Evolutionary conservation across 176 grass and related monocot genomes (phyloP).

Genomic region (Phoenix dactylifera): DNA sequence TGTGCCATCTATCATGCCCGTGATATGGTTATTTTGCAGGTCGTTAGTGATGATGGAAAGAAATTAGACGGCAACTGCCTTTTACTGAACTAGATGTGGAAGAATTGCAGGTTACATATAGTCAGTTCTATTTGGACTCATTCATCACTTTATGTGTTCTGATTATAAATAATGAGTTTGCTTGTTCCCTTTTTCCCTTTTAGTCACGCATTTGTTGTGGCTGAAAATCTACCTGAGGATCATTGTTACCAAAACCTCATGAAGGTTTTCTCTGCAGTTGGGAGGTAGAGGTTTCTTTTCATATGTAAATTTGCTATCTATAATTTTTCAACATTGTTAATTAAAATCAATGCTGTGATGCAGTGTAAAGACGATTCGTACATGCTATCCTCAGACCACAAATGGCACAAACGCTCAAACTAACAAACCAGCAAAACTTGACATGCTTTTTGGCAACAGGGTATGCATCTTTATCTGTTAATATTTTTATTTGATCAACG

Average conservation of each 20-base stretch:
- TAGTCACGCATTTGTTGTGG: constrained; percentile 91
- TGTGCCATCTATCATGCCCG: no score
- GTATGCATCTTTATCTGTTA: constrained; percentile 28
- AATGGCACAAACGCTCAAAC: constrained; percentile 69
- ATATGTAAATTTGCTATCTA: background rate
- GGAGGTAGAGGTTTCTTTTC: constrained; percentile 44
- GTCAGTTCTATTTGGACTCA: background rate
- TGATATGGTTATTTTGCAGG: constrained; percentile 27
- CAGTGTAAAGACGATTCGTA: constrained; percentile 95
- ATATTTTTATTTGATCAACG: constrained; percentile 8
- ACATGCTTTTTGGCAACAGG: constrained; percentile 99
- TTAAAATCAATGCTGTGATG: constrained; percentile 18
- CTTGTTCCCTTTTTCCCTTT: constrained; percentile 13
- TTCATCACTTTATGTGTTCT: constrained; percentile 9
- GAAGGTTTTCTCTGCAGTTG: constrained; percentile 90
- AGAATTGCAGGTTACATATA: constrained; percentile 60
- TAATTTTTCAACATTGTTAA: background rate
- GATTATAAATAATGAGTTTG: constrained; percentile 5
- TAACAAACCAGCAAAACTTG: constrained; percentile 85
- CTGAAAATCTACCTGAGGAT: constrained; percentile 97
- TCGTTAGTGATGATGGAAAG: constrained; percentile 92
- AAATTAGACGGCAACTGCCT: constrained; percentile 59
- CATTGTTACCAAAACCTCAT: constrained; percentile 98
- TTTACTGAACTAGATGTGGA: constrained; percentile 93
- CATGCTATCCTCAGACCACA: constrained; percentile 87